A percentile compares a stretch with the other conserved stretches of the same genome.
Evolutionary conservation across 2,329 filamentous ascomycete species (phyloP).

Genomic region (Macrophomina pseudophaseolina): DNA sequence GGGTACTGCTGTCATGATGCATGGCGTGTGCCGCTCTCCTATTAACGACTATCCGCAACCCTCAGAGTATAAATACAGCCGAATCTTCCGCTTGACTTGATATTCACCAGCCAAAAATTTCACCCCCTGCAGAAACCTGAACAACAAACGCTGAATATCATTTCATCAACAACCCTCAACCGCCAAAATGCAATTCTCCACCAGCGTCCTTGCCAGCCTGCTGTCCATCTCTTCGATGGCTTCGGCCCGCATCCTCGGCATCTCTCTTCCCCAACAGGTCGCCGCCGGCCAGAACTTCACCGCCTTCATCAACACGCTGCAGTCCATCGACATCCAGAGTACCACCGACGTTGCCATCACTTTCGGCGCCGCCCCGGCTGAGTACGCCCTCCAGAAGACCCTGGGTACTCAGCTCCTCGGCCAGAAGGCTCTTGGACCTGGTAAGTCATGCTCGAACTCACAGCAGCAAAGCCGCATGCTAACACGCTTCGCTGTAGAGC

Average conservation of each 20-base stretch:
- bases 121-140: too few relatives aligned
- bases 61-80: background rate
- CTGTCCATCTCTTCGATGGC: slow-evolving; percentile 32
- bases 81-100: background rate
- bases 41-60: background rate
- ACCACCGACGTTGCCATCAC: slow-evolving; percentile 53
- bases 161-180: background rate
- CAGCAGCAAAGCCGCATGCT: background rate
- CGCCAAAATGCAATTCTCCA: slow-evolving; percentile 31
- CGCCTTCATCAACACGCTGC: slow-evolving; percentile 46
- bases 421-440: slow-evolving; percentile 6
- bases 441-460: background rate
- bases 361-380: slow-evolving; percentile 44
- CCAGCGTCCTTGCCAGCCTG: slow-evolving; percentile 30
- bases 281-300: slow-evolving; percentile 45
- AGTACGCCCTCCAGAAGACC: slow-evolving; percentile 33
- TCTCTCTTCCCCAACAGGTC: slow-evolving; percentile 52
- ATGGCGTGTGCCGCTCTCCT: background rate
- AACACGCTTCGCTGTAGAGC: background rate
- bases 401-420: slow-evolving; percentile 35
- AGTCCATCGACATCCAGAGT: slow-evolving; percentile 49
- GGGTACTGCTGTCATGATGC: background rate
- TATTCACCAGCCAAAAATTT: background rate
- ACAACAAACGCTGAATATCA: background rate
- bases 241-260: slow-evolving; percentile 50